Conservation (phyloP, 148 eudicot genomes). For the Camellia sinensis region DNA sequence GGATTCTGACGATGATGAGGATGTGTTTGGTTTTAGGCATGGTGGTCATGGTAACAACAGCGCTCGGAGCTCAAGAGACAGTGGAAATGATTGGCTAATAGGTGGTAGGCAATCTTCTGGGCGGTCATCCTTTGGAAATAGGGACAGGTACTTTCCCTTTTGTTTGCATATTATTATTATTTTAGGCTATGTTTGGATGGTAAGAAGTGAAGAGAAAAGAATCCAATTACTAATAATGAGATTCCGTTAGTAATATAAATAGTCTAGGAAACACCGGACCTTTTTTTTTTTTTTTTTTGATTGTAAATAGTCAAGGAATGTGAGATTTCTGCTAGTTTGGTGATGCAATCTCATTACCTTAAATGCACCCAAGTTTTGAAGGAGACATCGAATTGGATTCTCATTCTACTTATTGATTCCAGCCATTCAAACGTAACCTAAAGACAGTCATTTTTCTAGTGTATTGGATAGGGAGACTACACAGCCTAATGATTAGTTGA, state of each 20-base stretch:
- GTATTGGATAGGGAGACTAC: not conserved
- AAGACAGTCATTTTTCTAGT: not conserved
- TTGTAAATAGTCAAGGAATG: not conserved
- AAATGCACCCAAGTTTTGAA: not conserved
- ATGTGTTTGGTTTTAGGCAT: constrained; percentile 37
- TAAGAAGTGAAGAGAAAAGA: not conserved
- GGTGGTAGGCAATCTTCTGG: constrained; percentile 51
- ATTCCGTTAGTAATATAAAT: not conserved
- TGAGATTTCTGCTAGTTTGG: constrained; percentile 1
- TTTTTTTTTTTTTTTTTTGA: not conserved
- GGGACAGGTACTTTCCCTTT: constrained; percentile 59
- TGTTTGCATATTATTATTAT: not conserved
- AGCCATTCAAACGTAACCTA: not conserved
- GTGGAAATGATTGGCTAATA: constrained; percentile 72
- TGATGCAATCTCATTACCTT: not conserved
- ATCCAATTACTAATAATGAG: not conserved
- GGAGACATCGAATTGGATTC: not conserved
- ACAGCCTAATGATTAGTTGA: not conserved
- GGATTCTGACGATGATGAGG: constrained; percentile 30
- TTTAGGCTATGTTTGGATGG: not conserved
- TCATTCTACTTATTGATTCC: not conserved
- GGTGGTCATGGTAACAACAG: constrained; percentile 47
- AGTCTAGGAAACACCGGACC: no score
- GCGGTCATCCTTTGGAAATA: constrained; percentile 57
- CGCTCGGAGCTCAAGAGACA: constrained; percentile 47